phyloP scores from a whole-genome alignment of 495 filamentous ascomycete species.

The Pseudomonodictys pantanalensis region DNA sequence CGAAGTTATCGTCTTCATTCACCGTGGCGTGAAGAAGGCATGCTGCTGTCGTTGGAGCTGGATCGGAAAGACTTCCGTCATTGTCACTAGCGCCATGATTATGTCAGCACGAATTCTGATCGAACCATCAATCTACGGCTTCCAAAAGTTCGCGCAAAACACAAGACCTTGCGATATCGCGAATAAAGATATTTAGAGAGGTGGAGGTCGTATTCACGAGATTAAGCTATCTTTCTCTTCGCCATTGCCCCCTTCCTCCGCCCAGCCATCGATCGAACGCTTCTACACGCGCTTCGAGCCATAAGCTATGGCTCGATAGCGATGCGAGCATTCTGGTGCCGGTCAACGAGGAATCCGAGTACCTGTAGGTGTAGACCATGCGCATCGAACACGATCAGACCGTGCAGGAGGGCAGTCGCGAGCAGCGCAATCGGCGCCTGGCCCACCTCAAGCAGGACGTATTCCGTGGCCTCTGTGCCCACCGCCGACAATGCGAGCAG shows the following conservation, averaged over 20 bases:
- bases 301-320: slow-evolving; percentile 31
- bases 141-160: no score
- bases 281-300: background rate
- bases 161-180: no score
- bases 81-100: no score
- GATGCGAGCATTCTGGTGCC: slow-evolving; percentile 73
- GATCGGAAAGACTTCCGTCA: no score
- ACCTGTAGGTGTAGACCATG: slow-evolving; percentile 66
- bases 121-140: no score
- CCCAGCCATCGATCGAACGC: background rate
- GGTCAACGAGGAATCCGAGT: slow-evolving; percentile 58
- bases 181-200: no score
- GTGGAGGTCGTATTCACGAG: no score
- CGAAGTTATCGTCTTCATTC: no score
- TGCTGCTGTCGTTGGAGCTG: no score
- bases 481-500: slow-evolving; percentile 68
- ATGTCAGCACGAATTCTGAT: no score
- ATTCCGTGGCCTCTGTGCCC: slow-evolving; percentile 68
- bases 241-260: background rate
- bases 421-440: slow-evolving; percentile 51
- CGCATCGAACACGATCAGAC: slow-evolving; percentile 51
- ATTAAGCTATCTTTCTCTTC: no score
- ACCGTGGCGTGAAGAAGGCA: no score
- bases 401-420: slow-evolving; percentile 52
- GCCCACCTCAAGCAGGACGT: slow-evolving; percentile 62